A percentile compares a stretch with the other conserved stretches of the same genome.
These are phyloP conservation scores for Yamadazyma mexicana DNA, from an alignment of 1,139 yeast species.

Conservation along the genomic window DNA sequence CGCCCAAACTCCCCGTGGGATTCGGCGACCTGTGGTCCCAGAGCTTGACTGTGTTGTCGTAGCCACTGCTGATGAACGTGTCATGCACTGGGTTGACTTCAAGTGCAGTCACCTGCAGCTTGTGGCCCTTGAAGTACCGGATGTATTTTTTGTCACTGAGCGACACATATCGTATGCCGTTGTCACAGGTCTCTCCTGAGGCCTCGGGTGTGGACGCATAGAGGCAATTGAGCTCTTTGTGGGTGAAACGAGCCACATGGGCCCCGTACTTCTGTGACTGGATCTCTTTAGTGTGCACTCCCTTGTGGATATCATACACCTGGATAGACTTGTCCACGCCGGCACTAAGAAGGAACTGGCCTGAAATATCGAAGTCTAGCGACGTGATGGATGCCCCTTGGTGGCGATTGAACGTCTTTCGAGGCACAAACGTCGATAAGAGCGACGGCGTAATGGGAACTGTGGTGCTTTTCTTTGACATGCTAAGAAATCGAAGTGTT, in stretches of 20 bases:
- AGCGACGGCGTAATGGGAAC: conserved; percentile 39
- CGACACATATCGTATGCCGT: conserved; percentile 74
- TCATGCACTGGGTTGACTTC: conserved; percentile 78
- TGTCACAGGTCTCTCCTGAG: conserved; percentile 41
- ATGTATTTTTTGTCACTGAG: conserved; percentile 76
- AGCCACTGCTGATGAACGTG: conserved; percentile 64
- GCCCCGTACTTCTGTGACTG: conserved; percentile 92
- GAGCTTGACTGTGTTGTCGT: conserved; percentile 76
- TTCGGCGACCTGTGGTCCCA: conserved; percentile 79
- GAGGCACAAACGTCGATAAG: conserved; percentile 52
- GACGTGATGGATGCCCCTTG: conserved; percentile 68
- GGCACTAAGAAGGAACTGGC: conserved; percentile 74
- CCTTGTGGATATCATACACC: conserved; percentile 74
- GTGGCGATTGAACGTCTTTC: conserved; percentile 60
- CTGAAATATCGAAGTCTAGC: conserved; percentile 81
- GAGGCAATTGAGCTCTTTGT: conserved; percentile 68
- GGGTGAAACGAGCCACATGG: conserved; percentile 83
- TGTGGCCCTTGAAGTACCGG: conserved; percentile 87
- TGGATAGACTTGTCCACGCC: conserved; percentile 84
- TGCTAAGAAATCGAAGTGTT: no score
- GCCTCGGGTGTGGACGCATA: conserved; percentile 71
- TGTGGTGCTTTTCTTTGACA: conserved; percentile 18
- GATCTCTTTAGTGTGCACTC: conserved; percentile 63
- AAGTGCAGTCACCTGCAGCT: conserved; percentile 65
- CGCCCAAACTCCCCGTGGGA: conserved; percentile 62